Evolutionary conservation across 805 yeast species (phyloP).

Genomic region (Teunomyces gatunensis): DNA sequence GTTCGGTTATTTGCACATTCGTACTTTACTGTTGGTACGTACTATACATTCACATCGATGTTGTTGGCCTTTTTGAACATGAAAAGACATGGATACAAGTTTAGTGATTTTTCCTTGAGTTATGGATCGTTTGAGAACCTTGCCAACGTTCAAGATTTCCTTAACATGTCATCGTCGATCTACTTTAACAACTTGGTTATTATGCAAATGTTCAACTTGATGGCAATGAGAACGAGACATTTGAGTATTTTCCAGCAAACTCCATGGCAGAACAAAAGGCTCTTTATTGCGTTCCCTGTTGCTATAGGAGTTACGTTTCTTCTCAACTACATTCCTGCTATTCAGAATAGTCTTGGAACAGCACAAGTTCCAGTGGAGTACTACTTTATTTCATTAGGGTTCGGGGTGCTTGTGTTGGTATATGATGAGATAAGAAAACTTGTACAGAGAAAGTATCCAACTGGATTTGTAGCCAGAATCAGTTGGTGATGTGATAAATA

Average conservation of each 20-base stretch:
- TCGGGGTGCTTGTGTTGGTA: constrained; percentile 38
- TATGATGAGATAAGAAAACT: constrained; percentile 45
- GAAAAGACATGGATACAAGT: constrained; percentile 32
- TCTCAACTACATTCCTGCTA: constrained; percentile 42
- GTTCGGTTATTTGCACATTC: constrained; percentile 39
- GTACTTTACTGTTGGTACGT: constrained; percentile 43
- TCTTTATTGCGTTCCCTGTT: constrained; percentile 33
- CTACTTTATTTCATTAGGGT: constrained; percentile 45
- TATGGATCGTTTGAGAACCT: constrained; percentile 30
- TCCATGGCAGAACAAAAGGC: constrained; percentile 33
- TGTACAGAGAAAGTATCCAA: constrained; percentile 35
- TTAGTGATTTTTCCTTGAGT: constrained; percentile 31
- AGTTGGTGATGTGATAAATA: constrained; percentile 35
- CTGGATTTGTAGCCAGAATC: constrained; percentile 32
- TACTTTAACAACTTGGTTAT: constrained; percentile 48
- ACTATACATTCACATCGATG: constrained; percentile 39
- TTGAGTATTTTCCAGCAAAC: constrained; percentile 41
- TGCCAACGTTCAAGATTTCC: constrained; percentile 19
- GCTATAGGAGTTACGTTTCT: constrained; percentile 39
- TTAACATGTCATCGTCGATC: constrained; percentile 39
- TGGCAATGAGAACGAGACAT: constrained; percentile 42
- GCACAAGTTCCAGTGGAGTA: constrained; percentile 43
- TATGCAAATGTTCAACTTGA: constrained; percentile 45
- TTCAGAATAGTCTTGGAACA: constrained; percentile 35
- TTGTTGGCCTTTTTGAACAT: constrained; percentile 38